Evolutionary conservation across 1,284 basidiomycete species (phyloP).

Genomic region (Rhodotorula sp.): DNA sequence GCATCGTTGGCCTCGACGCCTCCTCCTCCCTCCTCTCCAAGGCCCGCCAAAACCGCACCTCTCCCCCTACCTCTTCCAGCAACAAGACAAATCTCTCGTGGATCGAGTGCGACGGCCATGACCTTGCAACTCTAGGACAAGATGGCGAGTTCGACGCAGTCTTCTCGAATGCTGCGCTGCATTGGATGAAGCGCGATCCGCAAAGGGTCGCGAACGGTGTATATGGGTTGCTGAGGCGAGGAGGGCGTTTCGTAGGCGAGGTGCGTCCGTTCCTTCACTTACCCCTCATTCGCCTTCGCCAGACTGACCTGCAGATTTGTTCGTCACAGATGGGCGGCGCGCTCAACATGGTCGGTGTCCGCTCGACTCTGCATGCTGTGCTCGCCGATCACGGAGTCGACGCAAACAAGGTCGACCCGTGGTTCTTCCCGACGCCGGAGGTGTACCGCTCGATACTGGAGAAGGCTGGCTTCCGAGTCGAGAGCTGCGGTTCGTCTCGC

Average conservation of each 20-base stretch:
- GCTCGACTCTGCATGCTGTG: constrained; percentile 61
- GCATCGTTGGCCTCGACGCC: constrained; percentile 66
- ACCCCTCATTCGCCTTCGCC: too few species aligned
- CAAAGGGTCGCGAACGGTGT: constrained; percentile 61
- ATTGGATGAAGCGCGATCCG: constrained; percentile 79
- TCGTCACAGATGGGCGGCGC: constrained; percentile 70
- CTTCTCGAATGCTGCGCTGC: constrained; percentile 73
- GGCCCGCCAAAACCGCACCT: constrained; percentile 56
- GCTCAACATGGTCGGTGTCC: constrained; percentile 64
- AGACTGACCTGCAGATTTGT: too few species aligned
- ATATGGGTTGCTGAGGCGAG: constrained; percentile 61
- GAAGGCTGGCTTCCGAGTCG: constrained; percentile 22
- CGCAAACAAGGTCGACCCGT: constrained; percentile 64
- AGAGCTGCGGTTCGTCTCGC: constrained; percentile 24
- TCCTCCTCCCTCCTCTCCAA: constrained; percentile 61
- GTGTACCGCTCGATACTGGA: constrained; percentile 58
- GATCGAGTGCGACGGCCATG: constrained; percentile 54
- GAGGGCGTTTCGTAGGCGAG: constrained; percentile 69
- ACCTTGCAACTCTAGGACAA: constrained; percentile 48
- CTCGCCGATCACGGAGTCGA: constrained; percentile 60
- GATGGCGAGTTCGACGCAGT: constrained; percentile 54
- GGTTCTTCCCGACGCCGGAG: constrained; percentile 72
- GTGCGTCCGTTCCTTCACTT: constrained; percentile 3
- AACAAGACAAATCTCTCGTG: constrained; percentile 44
- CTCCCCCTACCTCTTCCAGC: constrained; percentile 44